Evolutionary conservation across 768 basidiomycete species (phyloP).

Genomic region (Coprinellus micaceus): DNA sequence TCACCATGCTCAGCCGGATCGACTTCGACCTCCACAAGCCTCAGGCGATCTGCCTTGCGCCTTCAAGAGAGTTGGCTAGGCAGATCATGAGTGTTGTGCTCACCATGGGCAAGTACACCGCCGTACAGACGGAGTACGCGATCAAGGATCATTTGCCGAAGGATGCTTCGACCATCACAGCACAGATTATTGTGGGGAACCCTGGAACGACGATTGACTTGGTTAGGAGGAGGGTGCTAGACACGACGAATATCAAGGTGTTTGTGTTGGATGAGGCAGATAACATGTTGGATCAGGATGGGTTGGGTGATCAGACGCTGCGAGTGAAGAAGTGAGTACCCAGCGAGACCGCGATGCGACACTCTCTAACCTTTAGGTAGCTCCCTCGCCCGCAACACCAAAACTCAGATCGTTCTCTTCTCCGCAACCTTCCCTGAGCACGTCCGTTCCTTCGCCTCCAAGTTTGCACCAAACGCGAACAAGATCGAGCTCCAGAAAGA

Average conservation of each 20-base stretch:
- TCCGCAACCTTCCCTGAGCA: slow-evolving; percentile 97
- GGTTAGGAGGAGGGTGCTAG: slow-evolving; percentile 67
- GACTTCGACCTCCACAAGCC: slow-evolving; percentile 80
- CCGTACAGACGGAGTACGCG: slow-evolving; percentile 90
- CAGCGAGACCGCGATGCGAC: background rate
- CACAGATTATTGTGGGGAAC: slow-evolving; percentile 93
- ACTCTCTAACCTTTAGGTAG: slow-evolving; percentile 37
- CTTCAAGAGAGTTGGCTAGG: slow-evolving; percentile 92
- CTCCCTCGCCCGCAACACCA: slow-evolving; percentile 42
- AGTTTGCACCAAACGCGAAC: slow-evolving; percentile 92
- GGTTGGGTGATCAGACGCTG: slow-evolving; percentile 89
- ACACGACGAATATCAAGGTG: slow-evolving; percentile 77
- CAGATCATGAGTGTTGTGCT: slow-evolving; percentile 96
- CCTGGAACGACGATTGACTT: slow-evolving; percentile 94
- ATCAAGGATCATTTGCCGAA: slow-evolving; percentile 83
- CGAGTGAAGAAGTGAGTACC: slow-evolving; percentile 83
- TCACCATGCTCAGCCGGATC: slow-evolving; percentile 94
- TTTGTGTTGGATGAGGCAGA: slow-evolving; percentile 98
- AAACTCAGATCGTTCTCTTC: slow-evolving; percentile 88
- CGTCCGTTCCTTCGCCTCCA: slow-evolving; percentile 86
- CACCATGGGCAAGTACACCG: slow-evolving; percentile 93
- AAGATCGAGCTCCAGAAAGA: slow-evolving; percentile 94
- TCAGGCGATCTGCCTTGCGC: slow-evolving; percentile 97
- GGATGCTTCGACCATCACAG: slow-evolving; percentile 64
- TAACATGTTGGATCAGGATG: slow-evolving; percentile 96